Evolutionary conservation across 176 grass and related monocot species (phyloP).

Genomic region (Cymbopogon citratus): DNA sequence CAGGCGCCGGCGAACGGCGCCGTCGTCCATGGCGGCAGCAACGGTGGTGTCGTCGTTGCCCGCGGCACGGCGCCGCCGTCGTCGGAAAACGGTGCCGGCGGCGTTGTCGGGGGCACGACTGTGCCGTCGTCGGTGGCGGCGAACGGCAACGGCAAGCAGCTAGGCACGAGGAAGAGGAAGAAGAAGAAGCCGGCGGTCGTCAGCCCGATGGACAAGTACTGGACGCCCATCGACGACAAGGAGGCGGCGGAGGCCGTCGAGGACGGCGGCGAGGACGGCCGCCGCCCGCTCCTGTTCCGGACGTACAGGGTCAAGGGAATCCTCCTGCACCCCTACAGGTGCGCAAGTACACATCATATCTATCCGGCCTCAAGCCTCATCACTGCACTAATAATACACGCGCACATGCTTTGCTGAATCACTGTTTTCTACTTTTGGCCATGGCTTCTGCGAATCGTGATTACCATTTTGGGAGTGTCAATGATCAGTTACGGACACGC

Average conservation of each 20-base stretch:
- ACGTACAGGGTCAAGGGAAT: conserved; percentile 40
- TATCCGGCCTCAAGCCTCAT: too few relatives aligned
- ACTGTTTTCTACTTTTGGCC: too few relatives aligned
- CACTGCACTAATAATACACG: too few relatives aligned
- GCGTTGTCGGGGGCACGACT: neutral
- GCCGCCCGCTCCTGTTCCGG: conserved; percentile 39
- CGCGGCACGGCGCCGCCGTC: too few relatives aligned
- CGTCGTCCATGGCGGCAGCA: neutral
- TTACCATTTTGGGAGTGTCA: too few relatives aligned
- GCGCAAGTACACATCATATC: too few relatives aligned
- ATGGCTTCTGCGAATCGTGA: too few relatives aligned
- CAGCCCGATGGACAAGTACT: conserved; percentile 34
- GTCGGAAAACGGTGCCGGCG: too few relatives aligned
- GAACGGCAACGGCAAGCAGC: conserved; percentile 18
- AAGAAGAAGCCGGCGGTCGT: neutral
- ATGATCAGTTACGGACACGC: neutral
- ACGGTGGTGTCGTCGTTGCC: neutral
- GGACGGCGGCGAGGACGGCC: conserved; percentile 39
- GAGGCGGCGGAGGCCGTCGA: conserved; percentile 9
- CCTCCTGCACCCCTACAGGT: conserved; percentile 39
- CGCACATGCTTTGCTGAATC: too few relatives aligned
- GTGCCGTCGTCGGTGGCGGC: neutral
- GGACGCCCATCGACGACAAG: conserved; percentile 30
- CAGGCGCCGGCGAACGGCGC: conserved; percentile 7
- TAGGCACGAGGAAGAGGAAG: neutral